These are phyloP conservation scores for Tagetes erecta DNA, from an alignment of 129 eudicot species.

Conservation along the genomic window DNA sequence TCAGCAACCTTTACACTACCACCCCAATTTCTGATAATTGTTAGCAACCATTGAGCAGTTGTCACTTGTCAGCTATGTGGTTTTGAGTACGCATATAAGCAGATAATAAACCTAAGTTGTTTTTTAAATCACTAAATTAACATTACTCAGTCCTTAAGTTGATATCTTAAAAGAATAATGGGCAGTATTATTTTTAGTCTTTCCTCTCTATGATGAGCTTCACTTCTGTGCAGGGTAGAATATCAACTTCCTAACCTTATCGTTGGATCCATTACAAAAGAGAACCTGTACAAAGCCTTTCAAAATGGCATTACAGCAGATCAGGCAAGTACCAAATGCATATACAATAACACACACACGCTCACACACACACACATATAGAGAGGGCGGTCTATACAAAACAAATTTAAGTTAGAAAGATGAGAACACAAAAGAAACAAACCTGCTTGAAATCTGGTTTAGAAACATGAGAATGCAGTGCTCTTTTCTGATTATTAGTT, in stretches of 20 bases:
- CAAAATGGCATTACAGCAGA: slow-evolving; percentile 84
- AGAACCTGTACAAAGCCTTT: slow-evolving; percentile 84
- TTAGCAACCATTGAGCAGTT: not conserved
- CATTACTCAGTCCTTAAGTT: not conserved
- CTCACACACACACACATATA: too few species aligned
- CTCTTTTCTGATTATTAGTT: slow-evolving; percentile 9
- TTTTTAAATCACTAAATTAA: not conserved
- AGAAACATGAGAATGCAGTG: slow-evolving; percentile 14
- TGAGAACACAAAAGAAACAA: not conserved
- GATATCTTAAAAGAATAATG: not conserved
- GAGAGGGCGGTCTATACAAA: not conserved
- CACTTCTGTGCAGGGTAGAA: slow-evolving; percentile 62
- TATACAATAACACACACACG: too few species aligned
- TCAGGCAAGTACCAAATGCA: slow-evolving; percentile 54
- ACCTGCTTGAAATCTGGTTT: slow-evolving; percentile 12
- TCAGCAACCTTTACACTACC: not conserved
- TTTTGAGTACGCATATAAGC: not conserved
- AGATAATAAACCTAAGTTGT: slow-evolving; percentile 4
- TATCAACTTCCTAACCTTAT: slow-evolving; percentile 96
- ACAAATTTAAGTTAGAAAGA: not conserved
- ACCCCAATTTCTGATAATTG: not conserved
- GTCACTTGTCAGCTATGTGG: not conserved
- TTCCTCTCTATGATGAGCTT: not conserved
- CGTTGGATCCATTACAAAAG: slow-evolving; percentile 85
- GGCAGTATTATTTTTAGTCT: slow-evolving; percentile 7